Percentiles rank a stretch among this genome's conserved stretches.
These are phyloP conservation scores for Ophiostoma novo-ulmi DNA, from an alignment of 2,329 filamentous ascomycete species.

Conservation along the genomic window DNA sequence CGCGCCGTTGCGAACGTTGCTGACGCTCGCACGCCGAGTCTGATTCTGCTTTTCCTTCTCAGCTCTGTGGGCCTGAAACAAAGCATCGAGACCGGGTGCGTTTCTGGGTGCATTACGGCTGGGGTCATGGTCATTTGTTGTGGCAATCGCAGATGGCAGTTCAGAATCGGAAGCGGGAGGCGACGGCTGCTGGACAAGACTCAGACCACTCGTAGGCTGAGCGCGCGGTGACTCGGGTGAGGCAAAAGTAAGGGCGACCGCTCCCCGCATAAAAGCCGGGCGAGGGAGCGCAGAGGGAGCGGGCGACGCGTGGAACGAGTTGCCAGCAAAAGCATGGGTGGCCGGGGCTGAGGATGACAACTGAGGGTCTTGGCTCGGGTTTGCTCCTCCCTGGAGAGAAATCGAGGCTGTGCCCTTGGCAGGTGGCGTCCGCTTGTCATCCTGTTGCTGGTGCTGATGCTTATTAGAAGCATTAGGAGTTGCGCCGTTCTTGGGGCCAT, in stretches of 20 bases:
- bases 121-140: slow-evolving; percentile 30
- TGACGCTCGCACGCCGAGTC: slow-evolving; percentile 46
- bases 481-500: slow-evolving; percentile 33
- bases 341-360: slow-evolving; percentile 30
- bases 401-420: slow-evolving; percentile 31
- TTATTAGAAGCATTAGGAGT: slow-evolving; percentile 42
- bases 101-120: slow-evolving; percentile 36
- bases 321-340: slow-evolving; percentile 71
- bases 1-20: slow-evolving; percentile 39
- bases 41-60: slow-evolving; percentile 57
- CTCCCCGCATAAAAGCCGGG: slow-evolving; percentile 77
- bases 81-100: slow-evolving; percentile 78
- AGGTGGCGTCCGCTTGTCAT: slow-evolving; percentile 43
- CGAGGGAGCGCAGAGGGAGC: slow-evolving; percentile 85
- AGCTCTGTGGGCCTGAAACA: slow-evolving; percentile 82
- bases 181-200: slow-evolving; percentile 42
- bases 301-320: slow-evolving; percentile 91
- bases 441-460: slow-evolving; percentile 17
- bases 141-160: slow-evolving; percentile 42
- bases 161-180: slow-evolving; percentile 51
- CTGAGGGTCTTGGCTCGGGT: neutral
- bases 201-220: slow-evolving; percentile 35
- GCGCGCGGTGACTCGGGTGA: slow-evolving; percentile 58
- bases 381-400: neutral
- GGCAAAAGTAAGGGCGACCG: slow-evolving; percentile 35